These are phyloP conservation scores for Cruciata laevipes DNA, from an alignment of 257 asterid genomes.

Conservation along the genomic window DNA sequence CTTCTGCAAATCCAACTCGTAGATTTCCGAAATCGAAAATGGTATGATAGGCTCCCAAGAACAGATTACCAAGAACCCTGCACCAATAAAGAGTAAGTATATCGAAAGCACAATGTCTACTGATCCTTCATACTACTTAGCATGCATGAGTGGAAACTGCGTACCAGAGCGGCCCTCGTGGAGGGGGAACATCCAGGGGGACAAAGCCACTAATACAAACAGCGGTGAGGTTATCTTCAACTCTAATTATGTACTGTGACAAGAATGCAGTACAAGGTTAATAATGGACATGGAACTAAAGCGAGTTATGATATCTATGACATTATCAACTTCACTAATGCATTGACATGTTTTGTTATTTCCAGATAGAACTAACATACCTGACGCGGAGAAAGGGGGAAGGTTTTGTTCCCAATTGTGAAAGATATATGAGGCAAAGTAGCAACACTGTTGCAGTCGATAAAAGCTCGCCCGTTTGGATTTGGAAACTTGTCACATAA, in stretches of 20 bases:
- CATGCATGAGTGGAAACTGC: neutral
- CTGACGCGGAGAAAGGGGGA: constrained; percentile 31
- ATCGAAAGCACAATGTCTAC: neutral
- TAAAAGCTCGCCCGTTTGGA: constrained; percentile 23
- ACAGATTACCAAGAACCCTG: constrained; percentile 33
- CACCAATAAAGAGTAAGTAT: neutral
- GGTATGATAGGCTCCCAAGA: constrained; percentile 32
- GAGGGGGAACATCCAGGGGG: constrained; percentile 24
- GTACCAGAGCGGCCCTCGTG: constrained; percentile 32
- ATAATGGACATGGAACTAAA: neutral
- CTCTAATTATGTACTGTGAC: constrained; percentile 24
- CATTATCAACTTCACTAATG: neutral
- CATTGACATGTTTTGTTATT: neutral
- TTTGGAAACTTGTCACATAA: constrained; percentile 31
- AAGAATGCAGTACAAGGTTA: neutral
- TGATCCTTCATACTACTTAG: neutral
- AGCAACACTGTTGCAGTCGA: constrained; percentile 21
- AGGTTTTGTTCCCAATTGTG: constrained; percentile 25
- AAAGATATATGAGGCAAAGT: constrained; percentile 24
- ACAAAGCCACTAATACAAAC: constrained; percentile 30
- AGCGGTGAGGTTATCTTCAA: constrained; percentile 16
- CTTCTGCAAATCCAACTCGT: constrained; percentile 33
- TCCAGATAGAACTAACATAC: constrained; percentile 8
- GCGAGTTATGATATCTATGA: neutral
- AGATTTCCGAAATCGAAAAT: constrained; percentile 27